Percentiles rank a stretch among this genome's conserved stretches.
These are phyloP conservation scores for Phytophthora megakarya DNA, from an alignment of 352 stramenopile species.

Conservation along the genomic window DNA sequence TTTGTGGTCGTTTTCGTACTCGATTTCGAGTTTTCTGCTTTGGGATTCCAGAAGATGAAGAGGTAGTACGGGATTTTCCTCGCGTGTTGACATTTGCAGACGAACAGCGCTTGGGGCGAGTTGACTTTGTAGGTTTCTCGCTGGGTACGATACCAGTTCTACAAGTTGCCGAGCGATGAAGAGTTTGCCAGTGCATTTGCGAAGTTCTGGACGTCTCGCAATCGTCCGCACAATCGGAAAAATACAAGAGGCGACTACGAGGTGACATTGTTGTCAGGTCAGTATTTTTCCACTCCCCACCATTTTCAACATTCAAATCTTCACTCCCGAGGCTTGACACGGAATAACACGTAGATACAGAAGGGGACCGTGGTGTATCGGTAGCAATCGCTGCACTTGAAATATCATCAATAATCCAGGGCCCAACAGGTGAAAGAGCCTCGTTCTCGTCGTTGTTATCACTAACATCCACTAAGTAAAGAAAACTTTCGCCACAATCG, in stretches of 20 bases:
- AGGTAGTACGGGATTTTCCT: conserved; percentile 1
- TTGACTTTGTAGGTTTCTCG: neutral
- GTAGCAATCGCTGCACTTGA: neutral
- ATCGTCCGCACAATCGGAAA: conserved; percentile 49
- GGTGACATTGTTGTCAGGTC: conserved; percentile 50
- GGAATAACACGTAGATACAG: conserved; percentile 30
- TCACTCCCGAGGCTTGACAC: conserved; percentile 27
- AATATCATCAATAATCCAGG: conserved; percentile 46
- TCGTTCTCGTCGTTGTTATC: conserved; percentile 17
- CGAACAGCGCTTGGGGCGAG: conserved; percentile 28
- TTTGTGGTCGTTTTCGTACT: conserved; percentile 25
- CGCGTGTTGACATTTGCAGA: conserved; percentile 28
- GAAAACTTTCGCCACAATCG: conserved; percentile 22
- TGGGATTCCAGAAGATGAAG: neutral
- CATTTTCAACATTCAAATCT: conserved; percentile 35
- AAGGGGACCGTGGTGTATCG: conserved; percentile 25
- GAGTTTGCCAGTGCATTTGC: neutral
- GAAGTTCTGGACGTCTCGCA: conserved; percentile 7
- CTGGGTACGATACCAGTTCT: conserved; percentile 6
- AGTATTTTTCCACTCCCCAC: conserved; percentile 12
- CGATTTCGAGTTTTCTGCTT: conserved; percentile 9
- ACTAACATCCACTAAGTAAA: conserved; percentile 33
- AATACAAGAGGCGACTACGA: conserved; percentile 65
- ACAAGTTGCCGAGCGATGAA: conserved; percentile 27
- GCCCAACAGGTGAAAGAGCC: conserved; percentile 44